Evolutionary conservation across 352 stramenopile genomes (phyloP).

Genomic region (Pythium utonaiense): DNA sequence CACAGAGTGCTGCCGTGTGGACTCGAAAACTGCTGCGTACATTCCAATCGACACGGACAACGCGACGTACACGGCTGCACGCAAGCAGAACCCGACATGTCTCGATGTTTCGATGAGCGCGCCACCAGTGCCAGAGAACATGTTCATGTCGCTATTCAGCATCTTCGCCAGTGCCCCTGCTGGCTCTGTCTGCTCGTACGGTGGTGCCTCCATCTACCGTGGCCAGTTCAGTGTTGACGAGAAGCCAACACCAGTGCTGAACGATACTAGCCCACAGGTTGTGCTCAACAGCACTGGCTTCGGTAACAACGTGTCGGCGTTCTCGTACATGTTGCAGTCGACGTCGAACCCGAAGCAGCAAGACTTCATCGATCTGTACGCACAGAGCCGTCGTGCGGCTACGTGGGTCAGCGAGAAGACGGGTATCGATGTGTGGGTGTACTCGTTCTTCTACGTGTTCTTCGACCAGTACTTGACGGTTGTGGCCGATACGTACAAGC

Average conservation of each 20-base stretch:
- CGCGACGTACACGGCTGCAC: conserved; percentile 23
- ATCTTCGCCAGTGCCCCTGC: conserved; percentile 56
- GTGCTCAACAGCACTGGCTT: conserved; percentile 51
- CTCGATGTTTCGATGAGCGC: conserved; percentile 28
- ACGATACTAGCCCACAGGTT: conserved; percentile 27
- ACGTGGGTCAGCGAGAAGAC: conserved; percentile 65
- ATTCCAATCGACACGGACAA: conserved; percentile 37
- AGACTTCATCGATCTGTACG: conserved; percentile 42
- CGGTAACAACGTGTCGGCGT: conserved; percentile 51
- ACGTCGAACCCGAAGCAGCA: conserved; percentile 38
- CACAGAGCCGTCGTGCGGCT: conserved; percentile 51
- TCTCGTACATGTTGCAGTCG: conserved; percentile 65
- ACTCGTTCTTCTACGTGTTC: conserved; percentile 57
- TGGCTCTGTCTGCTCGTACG: conserved; percentile 50
- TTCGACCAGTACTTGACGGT: conserved; percentile 72
- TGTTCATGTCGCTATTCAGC: conserved; percentile 68
- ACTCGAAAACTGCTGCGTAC: conserved; percentile 35
- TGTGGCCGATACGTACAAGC: conserved; percentile 43
- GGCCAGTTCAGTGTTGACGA: conserved; percentile 67
- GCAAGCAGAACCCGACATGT: conserved; percentile 33
- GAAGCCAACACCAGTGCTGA: conserved; percentile 38
- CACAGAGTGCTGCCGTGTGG: conserved; percentile 64
- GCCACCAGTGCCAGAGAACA: conserved; percentile 39
- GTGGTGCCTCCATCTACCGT: conserved; percentile 57
- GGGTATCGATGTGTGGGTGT: conserved; percentile 66